phyloP scores from a whole-genome alignment of 176 grass and related monocot genomes.

The Puya raimondii region DNA sequence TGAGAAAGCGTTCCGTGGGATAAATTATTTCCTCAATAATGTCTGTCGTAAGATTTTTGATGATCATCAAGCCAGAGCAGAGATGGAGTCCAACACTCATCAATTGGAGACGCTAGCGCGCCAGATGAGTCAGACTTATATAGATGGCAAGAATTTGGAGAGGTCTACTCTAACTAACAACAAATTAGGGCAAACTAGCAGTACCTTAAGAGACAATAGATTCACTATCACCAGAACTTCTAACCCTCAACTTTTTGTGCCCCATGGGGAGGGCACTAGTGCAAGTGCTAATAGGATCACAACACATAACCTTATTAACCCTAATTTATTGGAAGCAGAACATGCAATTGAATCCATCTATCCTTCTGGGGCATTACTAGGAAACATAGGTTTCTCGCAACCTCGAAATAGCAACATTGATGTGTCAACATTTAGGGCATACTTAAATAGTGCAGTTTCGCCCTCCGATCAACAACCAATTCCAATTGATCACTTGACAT shows the following conservation, averaged over 20 bases:
- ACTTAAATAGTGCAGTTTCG: neutral
- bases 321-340: neutral
- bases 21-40: conserved; percentile 5
- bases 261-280: conserved; percentile 4
- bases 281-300: neutral
- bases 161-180: neutral
- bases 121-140: neutral
- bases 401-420: neutral
- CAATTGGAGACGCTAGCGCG: neutral
- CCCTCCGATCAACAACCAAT: neutral
- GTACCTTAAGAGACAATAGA: neutral
- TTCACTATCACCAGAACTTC: neutral
- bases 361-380: neutral
- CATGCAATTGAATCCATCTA: neutral
- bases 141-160: neutral
- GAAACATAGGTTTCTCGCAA: neutral
- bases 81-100: neutral
- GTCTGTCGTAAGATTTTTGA: conserved; percentile 1
- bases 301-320: no score
- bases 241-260: neutral
- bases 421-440: neutral
- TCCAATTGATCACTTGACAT: neutral
- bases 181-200: neutral
- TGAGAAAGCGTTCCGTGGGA: neutral
- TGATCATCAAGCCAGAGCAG: neutral